Evolutionary conservation across 805 yeast species (phyloP).

Genomic region (Spencermartinsiella europaea): DNA sequence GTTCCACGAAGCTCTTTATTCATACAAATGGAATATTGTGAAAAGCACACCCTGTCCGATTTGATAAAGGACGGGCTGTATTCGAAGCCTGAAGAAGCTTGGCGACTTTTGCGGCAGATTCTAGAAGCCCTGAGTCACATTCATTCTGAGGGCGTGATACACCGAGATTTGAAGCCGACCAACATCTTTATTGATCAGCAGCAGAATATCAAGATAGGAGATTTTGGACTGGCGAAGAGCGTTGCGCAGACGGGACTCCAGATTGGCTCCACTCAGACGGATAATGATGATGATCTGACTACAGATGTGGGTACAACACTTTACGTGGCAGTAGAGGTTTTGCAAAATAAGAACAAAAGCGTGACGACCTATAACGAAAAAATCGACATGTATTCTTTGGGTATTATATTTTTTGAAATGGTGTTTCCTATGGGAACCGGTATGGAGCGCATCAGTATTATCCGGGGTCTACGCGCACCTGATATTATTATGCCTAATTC

Average conservation of each 20-base stretch:
- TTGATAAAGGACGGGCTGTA: slow-evolving; percentile 74
- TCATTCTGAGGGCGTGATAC: slow-evolving; percentile 90
- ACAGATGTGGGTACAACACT: slow-evolving; percentile 92
- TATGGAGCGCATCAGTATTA: slow-evolving; percentile 81
- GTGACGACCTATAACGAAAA: slow-evolving; percentile 79
- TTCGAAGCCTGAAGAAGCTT: slow-evolving; percentile 68
- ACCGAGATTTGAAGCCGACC: slow-evolving; percentile 91
- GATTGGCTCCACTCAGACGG: slow-evolving; percentile 5
- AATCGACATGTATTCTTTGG: slow-evolving; percentile 93
- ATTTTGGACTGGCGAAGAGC: slow-evolving; percentile 90
- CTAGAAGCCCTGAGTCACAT: slow-evolving; percentile 87
- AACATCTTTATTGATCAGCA: slow-evolving; percentile 91
- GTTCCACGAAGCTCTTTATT: slow-evolving; percentile 60
- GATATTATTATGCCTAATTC: slow-evolving; percentile 65
- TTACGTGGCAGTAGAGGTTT: slow-evolving; percentile 85
- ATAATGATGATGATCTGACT: slow-evolving; percentile 65
- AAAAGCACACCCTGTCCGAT: slow-evolving; percentile 82
- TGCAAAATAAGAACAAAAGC: slow-evolving; percentile 41
- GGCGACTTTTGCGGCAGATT: slow-evolving; percentile 84
- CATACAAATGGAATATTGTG: slow-evolving; percentile 99
- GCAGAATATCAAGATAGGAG: slow-evolving; percentile 89
- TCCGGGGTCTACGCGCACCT: slow-evolving; percentile 58
- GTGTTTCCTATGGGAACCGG: slow-evolving; percentile 77
- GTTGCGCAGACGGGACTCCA: slow-evolving; percentile 20
- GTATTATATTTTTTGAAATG: slow-evolving; percentile 95